Percentiles rank a stretch among this genome's conserved stretches.
phyloP scores from a whole-genome alignment of 2,329 filamentous ascomycete species.

The Monilinia polystroma region DNA sequence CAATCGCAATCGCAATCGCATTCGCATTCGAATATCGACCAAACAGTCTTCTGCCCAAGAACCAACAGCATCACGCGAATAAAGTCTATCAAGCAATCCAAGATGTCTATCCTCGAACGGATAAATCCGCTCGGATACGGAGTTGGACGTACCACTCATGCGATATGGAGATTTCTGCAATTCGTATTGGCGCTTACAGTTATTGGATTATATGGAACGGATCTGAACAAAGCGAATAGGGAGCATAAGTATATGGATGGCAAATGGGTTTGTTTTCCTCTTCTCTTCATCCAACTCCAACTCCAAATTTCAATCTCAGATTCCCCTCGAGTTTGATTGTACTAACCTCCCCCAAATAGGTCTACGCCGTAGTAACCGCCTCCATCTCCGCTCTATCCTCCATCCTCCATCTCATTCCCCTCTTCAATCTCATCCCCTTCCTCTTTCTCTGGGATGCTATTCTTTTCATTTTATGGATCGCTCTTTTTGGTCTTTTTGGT shows the following conservation, averaged over 20 bases:
- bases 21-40: no score
- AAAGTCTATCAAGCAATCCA: background rate
- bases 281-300: background rate
- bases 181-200: slow-evolving; percentile 75
- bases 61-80: background rate
- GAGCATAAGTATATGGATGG: slow-evolving; percentile 54
- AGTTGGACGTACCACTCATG: slow-evolving; percentile 43
- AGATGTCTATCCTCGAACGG: slow-evolving; percentile 11
- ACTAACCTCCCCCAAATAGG: slow-evolving; percentile 42
- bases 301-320: background rate
- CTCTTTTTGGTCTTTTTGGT: slow-evolving; percentile 81
- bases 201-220: slow-evolving; percentile 73
- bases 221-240: slow-evolving; percentile 57
- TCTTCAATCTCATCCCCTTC: slow-evolving; percentile 53
- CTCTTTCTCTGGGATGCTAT: slow-evolving; percentile 69
- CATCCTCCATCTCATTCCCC: slow-evolving; percentile 63
- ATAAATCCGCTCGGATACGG: slow-evolving; percentile 13
- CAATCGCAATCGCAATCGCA: no score
- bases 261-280: slow-evolving; percentile 62
- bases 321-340: background rate
- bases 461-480: slow-evolving; percentile 75
- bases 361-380: slow-evolving; percentile 71
- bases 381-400: slow-evolving; percentile 64
- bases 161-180: slow-evolving; percentile 68
- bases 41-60: background rate